Percentiles rank a stretch among this genome's conserved stretches.
These are phyloP conservation scores for Helotiales sp. DNA, from an alignment of 2,329 filamentous ascomycete genomes.

Conservation along the genomic window DNA sequence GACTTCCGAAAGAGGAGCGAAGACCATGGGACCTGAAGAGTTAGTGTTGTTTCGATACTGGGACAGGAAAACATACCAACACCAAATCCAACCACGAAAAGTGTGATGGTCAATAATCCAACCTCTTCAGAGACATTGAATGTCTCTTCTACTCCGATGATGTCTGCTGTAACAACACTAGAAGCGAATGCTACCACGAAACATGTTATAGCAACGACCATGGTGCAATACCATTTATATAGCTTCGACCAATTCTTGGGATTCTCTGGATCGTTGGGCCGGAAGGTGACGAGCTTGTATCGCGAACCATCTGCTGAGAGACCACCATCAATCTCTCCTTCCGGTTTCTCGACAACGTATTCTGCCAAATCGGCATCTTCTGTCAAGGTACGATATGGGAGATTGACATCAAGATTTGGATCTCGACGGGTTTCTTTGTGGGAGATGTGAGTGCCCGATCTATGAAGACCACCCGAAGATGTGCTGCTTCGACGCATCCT, in stretches of 20 bases:
- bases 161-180: conserved; percentile 75
- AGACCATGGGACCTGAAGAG: conserved; percentile 69
- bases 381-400: conserved; percentile 66
- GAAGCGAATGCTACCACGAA: conserved; percentile 67
- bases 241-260: conserved; percentile 83
- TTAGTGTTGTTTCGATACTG: conserved; percentile 6
- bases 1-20: conserved; percentile 77
- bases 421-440: conserved; percentile 29
- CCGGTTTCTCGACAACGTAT: conserved; percentile 61
- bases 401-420: conserved; percentile 47
- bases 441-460: conserved; percentile 18
- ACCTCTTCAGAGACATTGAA: conserved; percentile 74
- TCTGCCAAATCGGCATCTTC: conserved; percentile 63
- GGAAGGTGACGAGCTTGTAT: conserved; percentile 70
- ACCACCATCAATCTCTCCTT: conserved; percentile 55
- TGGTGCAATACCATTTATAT: conserved; percentile 82
- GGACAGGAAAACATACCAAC: conserved; percentile 52
- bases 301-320: conserved; percentile 25
- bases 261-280: conserved; percentile 70
- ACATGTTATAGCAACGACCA: conserved; percentile 76
- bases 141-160: conserved; percentile 60
- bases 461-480: conserved; percentile 14
- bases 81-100: conserved; percentile 83
- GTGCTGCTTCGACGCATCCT: conserved; percentile 15
- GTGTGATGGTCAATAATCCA: conserved; percentile 67